Evolutionary conservation across 1,139 yeast genomes (phyloP).

Genomic region (Scheffersomyces quercinus): DNA sequence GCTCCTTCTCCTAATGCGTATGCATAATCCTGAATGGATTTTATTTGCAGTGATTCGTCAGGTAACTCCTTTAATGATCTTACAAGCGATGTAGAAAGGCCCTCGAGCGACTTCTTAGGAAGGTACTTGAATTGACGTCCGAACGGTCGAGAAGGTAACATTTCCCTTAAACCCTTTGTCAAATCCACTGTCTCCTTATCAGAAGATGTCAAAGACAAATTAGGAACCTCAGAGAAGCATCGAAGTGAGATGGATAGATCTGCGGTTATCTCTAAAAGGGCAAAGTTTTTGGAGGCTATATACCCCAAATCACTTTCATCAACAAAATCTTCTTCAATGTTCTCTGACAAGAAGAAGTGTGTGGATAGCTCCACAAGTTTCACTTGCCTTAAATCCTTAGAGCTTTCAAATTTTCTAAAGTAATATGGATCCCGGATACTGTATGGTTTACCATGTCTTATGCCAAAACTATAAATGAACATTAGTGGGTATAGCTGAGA

Average conservation of each 20-base stretch:
- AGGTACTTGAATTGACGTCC: neutral
- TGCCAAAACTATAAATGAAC: conserved; percentile 45
- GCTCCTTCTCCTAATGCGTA: conserved; percentile 29
- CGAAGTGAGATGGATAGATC: conserved; percentile 1
- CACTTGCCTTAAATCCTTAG: conserved; percentile 16
- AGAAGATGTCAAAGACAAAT: conserved; percentile 8
- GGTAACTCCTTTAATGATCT: neutral
- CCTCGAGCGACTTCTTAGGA: neutral
- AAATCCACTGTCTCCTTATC: conserved; percentile 2
- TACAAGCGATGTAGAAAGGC: neutral
- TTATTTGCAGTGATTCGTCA: conserved; percentile 10
- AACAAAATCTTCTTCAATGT: conserved; percentile 6
- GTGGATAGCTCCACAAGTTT: neutral
- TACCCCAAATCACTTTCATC: neutral
- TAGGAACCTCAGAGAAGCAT: neutral
- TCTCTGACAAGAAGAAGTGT: conserved; percentile 3
- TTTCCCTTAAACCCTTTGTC: neutral
- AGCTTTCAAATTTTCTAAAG: conserved; percentile 11
- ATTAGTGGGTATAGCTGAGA: conserved; percentile 45
- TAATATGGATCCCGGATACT: conserved; percentile 43
- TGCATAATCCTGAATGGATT: conserved; percentile 31
- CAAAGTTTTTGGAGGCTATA: neutral
- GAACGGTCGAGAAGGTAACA: no score
- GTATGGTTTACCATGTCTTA: conserved; percentile 36
- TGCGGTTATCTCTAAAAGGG: neutral